phyloP scores from a whole-genome alignment of 2,329 filamentous ascomycete species.

The Fusarium nisikadoi region DNA sequence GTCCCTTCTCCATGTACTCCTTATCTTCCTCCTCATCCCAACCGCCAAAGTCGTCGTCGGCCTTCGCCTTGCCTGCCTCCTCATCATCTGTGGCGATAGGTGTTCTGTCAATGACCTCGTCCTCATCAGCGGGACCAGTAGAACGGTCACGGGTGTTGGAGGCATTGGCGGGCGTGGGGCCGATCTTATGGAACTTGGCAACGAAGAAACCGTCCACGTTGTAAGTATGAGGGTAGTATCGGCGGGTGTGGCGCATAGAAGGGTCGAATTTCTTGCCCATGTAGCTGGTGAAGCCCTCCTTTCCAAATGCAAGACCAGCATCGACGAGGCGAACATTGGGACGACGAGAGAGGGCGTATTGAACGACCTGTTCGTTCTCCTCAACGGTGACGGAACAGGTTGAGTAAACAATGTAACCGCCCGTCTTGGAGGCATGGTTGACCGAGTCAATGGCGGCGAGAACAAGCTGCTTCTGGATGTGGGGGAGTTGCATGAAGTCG shows the following conservation, averaged over 20 bases:
- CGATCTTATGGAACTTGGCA: constrained; percentile 95
- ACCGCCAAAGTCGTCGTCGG: constrained; percentile 72
- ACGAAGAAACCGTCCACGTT: constrained; percentile 99
- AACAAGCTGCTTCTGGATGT: constrained; percentile 93
- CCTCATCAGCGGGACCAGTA: constrained; percentile 48
- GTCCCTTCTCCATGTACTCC: constrained; percentile 77
- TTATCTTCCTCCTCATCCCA: constrained; percentile 80
- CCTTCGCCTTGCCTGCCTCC: constrained; percentile 48
- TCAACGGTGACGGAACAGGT: constrained; percentile 96
- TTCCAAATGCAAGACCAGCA: constrained; percentile 89
- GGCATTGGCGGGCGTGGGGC: constrained; percentile 72
- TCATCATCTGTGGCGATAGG: constrained; percentile 66
- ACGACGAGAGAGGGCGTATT: constrained; percentile 90
- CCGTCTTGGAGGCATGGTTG: constrained; percentile 90
- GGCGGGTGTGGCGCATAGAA: constrained; percentile 81
- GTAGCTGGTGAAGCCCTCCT: constrained; percentile 90
- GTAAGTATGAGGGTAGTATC: constrained; percentile 91
- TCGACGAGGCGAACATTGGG: constrained; percentile 95
- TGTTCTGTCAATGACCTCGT: constrained; percentile 72
- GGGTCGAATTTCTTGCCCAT: constrained; percentile 92
- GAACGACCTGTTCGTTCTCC: constrained; percentile 89
- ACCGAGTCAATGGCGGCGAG: constrained; percentile 95
- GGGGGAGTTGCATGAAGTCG: constrained; percentile 92
- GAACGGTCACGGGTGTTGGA: constrained; percentile 47
- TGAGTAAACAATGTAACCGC: constrained; percentile 95